Conservation (phyloP, 2,329 filamentous ascomycete species). For the Fusarium euwallaceae region DNA sequence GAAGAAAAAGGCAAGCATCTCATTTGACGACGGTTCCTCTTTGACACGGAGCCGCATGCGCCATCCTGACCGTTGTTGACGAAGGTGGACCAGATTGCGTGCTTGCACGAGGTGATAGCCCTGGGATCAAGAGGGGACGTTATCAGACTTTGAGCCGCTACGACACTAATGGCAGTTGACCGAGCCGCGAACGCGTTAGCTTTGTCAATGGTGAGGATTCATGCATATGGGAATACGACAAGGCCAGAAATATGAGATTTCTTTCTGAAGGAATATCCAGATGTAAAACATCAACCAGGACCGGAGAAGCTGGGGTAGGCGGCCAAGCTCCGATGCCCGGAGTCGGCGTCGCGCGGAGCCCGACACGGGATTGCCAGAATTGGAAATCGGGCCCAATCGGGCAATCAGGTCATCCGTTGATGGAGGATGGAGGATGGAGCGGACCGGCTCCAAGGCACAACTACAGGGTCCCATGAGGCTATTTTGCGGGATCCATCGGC, state of each 20-base stretch:
- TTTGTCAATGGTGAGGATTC: background rate
- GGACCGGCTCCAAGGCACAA: constrained; percentile 18
- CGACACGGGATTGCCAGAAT: constrained; percentile 41
- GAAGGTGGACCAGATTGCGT: constrained; percentile 45
- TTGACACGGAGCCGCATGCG: constrained; percentile 16
- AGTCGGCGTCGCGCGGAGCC: constrained; percentile 38
- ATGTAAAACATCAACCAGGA: constrained; percentile 1
- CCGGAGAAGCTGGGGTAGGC: background rate
- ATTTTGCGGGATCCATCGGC: constrained; percentile 43
- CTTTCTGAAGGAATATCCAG: background rate
- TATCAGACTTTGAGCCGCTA: constrained; percentile 10
- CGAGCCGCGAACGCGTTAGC: constrained; percentile 3
- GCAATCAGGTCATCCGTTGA: constrained; percentile 34
- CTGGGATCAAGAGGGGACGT: constrained; percentile 5
- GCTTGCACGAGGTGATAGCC: constrained; percentile 31
- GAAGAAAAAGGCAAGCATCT: constrained; percentile 4
- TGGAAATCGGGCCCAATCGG: constrained; percentile 24
- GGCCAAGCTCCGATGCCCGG: constrained; percentile 35
- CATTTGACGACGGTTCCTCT: constrained; percentile 7
- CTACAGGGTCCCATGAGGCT: constrained; percentile 31
- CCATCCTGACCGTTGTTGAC: constrained; percentile 31
- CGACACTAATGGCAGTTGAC: constrained; percentile 13
- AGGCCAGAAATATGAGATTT: background rate
- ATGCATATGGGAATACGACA: background rate
- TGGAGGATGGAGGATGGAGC: constrained; percentile 18